A percentile compares a stretch with the other conserved stretches of the same genome.
Evolutionary conservation across 257 asterid species (phyloP).

Genomic region (Nicotiana obtusifolia): DNA sequence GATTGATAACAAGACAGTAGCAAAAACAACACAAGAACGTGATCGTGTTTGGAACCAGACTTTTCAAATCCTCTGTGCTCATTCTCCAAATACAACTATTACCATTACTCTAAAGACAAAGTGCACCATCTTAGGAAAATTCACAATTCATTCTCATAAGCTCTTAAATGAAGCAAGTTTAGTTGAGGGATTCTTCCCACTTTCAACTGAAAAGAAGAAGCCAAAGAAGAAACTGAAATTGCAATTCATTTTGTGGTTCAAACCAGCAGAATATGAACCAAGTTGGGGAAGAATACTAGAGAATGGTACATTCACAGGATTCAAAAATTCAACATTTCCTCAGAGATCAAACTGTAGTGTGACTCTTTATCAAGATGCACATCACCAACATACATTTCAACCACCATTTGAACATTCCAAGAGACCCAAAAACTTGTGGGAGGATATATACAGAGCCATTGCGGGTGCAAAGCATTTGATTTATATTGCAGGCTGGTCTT

Average conservation of each 20-base stretch:
- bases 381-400: conserved; percentile 41
- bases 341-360: conserved; percentile 59
- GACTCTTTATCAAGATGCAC: conserved; percentile 80
- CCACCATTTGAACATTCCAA: conserved; percentile 38
- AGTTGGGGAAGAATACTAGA: conserved; percentile 52
- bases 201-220: conserved; percentile 42
- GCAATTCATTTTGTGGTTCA: conserved; percentile 71
- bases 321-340: conserved; percentile 61
- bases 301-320: conserved; percentile 51
- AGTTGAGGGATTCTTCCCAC: conserved; percentile 67
- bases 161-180: conserved; percentile 47
- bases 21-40: conserved; percentile 53
- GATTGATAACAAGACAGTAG: conserved; percentile 54
- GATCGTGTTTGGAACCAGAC: conserved; percentile 77
- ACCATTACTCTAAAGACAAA: conserved; percentile 57
- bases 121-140: conserved; percentile 49
- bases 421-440: conserved; percentile 61
- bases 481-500: conserved; percentile 86
- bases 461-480: conserved; percentile 78
- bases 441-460: conserved; percentile 68
- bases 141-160: conserved; percentile 35
- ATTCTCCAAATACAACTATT: conserved; percentile 50
- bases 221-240: conserved; percentile 43
- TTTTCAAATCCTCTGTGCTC: conserved; percentile 78
- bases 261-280: conserved; percentile 53